A percentile compares a stretch with the other conserved stretches of the same genome.
Conservation (phyloP, 2,329 filamentous ascomycete species). For the Cytospora mali region DNA sequence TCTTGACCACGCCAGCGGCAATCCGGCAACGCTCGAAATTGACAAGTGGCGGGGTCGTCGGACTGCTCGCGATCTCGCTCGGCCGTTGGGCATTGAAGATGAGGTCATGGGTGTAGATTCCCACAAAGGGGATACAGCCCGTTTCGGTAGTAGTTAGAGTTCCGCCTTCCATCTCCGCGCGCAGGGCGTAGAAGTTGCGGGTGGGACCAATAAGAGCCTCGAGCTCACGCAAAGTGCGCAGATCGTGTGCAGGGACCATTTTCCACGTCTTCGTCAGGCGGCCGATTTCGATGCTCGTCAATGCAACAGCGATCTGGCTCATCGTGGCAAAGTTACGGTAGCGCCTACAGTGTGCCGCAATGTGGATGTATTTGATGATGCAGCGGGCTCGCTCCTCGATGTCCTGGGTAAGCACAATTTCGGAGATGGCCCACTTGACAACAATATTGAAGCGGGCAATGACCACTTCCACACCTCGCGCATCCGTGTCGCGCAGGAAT, state of each 20-base stretch:
- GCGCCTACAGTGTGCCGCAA: slow-evolving; percentile 72
- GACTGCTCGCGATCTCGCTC: slow-evolving; percentile 70
- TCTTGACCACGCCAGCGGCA: slow-evolving; percentile 77
- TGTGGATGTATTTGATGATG: slow-evolving; percentile 81
- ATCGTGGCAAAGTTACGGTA: slow-evolving; percentile 84
- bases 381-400: slow-evolving; percentile 73
- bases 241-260: slow-evolving; percentile 66
- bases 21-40: slow-evolving; percentile 84
- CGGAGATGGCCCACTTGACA: slow-evolving; percentile 83
- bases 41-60: slow-evolving; percentile 68
- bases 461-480: slow-evolving; percentile 78
- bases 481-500: slow-evolving; percentile 72
- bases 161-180: slow-evolving; percentile 76
- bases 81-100: slow-evolving; percentile 81
- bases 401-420: slow-evolving; percentile 73
- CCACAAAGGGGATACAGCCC: slow-evolving; percentile 83
- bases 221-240: slow-evolving; percentile 67
- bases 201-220: slow-evolving; percentile 75
- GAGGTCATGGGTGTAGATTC: slow-evolving; percentile 80
- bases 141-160: slow-evolving; percentile 57
- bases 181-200: slow-evolving; percentile 75
- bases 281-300: slow-evolving; percentile 72
- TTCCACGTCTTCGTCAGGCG: slow-evolving; percentile 72
- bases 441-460: slow-evolving; percentile 87
- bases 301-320: slow-evolving; percentile 76